Conservation (phyloP, 345 rosid genomes). For the Theobroma cacao region DNA sequence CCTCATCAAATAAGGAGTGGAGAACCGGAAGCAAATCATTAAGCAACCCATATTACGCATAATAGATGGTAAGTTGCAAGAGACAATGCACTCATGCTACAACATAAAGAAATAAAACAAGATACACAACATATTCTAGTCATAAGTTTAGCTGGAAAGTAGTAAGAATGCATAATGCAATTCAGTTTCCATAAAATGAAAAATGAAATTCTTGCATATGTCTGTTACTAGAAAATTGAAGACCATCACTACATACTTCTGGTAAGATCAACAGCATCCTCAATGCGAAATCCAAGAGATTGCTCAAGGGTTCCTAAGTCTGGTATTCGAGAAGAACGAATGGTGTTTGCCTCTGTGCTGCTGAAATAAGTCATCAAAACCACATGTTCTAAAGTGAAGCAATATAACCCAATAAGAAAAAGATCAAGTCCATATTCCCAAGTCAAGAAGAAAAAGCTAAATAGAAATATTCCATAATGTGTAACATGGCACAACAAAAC, state of each 20-base stretch:
- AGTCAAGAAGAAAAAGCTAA: background rate
- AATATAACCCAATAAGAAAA: conserved; percentile 5
- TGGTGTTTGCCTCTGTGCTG: conserved; percentile 37
- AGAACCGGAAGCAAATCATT: background rate
- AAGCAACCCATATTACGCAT: background rate
- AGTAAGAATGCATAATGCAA: background rate
- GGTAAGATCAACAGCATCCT: conserved; percentile 51
- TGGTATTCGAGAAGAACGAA: conserved; percentile 41
- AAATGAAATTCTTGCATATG: conserved; percentile 5
- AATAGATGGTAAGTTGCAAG: background rate
- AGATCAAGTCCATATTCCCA: background rate
- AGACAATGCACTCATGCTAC: background rate
- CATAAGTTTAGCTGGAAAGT: background rate
- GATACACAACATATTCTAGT: background rate
- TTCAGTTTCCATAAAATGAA: background rate
- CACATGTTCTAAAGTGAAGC: conserved; percentile 7
- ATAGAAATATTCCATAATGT: background rate
- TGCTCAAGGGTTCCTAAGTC: conserved; percentile 48
- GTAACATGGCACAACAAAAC: background rate
- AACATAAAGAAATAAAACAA: background rate
- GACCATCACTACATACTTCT: conserved; percentile 37
- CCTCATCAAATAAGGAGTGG: background rate
- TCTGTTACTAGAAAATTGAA: background rate
- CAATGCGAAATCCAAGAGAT: conserved; percentile 48
- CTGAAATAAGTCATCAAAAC: conserved; percentile 33